A percentile compares a stretch with the other conserved stretches of the same genome.
Evolutionary conservation across 1,139 yeast genomes (phyloP).

Genomic region (Blastobotrys serpentis): DNA sequence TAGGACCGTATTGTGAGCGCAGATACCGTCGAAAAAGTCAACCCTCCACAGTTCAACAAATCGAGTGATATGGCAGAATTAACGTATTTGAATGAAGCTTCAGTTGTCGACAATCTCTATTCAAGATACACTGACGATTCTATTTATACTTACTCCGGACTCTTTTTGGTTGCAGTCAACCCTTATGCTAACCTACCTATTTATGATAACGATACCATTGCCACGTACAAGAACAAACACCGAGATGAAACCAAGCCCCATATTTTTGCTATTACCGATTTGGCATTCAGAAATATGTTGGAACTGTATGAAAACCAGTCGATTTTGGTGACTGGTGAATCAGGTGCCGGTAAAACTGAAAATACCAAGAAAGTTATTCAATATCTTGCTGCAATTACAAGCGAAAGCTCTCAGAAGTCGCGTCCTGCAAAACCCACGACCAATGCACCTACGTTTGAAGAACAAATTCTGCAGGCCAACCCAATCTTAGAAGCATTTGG

Average conservation of each 20-base stretch:
- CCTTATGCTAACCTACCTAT: slow-evolving; percentile 83
- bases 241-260: slow-evolving; percentile 68
- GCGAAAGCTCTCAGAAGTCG: slow-evolving; percentile 18
- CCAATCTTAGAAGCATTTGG: slow-evolving; percentile 97
- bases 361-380: slow-evolving; percentile 95
- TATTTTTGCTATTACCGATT: slow-evolving; percentile 87
- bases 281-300: slow-evolving; percentile 75
- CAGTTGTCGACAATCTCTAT: slow-evolving; percentile 79
- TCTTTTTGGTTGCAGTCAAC: slow-evolving; percentile 91
- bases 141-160: slow-evolving; percentile 72
- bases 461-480: slow-evolving; percentile 86
- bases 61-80: slow-evolving; percentile 95
- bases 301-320: slow-evolving; percentile 77
- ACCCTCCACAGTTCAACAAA: slow-evolving; percentile 89
- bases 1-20: slow-evolving; percentile 46
- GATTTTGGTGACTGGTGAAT: slow-evolving; percentile 93
- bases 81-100: slow-evolving; percentile 91
- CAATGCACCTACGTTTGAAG: slow-evolving; percentile 55
- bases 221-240: slow-evolving; percentile 49
- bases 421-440: slow-evolving; percentile 20
- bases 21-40: slow-evolving; percentile 56
- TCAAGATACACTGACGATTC: slow-evolving; percentile 73
- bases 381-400: slow-evolving; percentile 76
- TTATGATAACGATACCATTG: slow-evolving; percentile 60
- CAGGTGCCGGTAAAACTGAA: slow-evolving; percentile 98